A percentile compares a stretch with the other conserved stretches of the same genome.
phyloP scores from a whole-genome alignment of 1,284 basidiomycete species.

The Afroboletus lepidellus region DNA sequence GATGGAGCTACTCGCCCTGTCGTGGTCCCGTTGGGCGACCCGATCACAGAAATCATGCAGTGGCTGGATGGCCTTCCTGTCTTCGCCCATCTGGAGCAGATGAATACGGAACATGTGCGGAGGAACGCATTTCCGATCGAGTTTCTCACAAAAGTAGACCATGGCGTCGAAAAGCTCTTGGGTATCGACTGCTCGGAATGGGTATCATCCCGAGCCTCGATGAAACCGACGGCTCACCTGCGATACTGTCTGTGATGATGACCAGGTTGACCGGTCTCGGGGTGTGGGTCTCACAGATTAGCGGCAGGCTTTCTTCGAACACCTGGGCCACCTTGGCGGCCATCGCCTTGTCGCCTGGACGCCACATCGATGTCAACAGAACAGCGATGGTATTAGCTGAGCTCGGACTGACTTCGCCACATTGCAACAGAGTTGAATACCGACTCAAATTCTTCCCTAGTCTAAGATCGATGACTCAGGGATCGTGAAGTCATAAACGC shows the following conservation, averaged over 20 bases:
- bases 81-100: constrained; percentile 27
- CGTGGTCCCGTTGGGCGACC: constrained; percentile 16
- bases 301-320: constrained; percentile 17
- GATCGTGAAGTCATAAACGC: background rate
- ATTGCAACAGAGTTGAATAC: constrained; percentile 23
- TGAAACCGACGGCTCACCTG: constrained; percentile 14
- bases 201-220: background rate
- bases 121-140: constrained; percentile 11
- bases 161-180: constrained; percentile 18
- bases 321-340: constrained; percentile 19
- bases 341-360: constrained; percentile 19
- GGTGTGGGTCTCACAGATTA: constrained; percentile 1
- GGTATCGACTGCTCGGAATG: constrained; percentile 14
- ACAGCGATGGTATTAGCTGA: too few species aligned
- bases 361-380: background rate
- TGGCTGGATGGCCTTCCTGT: constrained; percentile 25
- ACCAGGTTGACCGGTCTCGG: constrained; percentile 19
- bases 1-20: constrained; percentile 12
- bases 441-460: constrained; percentile 19
- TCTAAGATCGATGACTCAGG: constrained; percentile 9
- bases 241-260: constrained; percentile 26
- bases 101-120: constrained; percentile 27
- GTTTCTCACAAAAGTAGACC: constrained; percentile 8
- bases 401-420: constrained; percentile 21
- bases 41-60: constrained; percentile 26